Percentiles rank a stretch among this genome's conserved stretches.
phyloP scores from a whole-genome alignment of 768 basidiomycete species.

The Ramaria rubella region DNA sequence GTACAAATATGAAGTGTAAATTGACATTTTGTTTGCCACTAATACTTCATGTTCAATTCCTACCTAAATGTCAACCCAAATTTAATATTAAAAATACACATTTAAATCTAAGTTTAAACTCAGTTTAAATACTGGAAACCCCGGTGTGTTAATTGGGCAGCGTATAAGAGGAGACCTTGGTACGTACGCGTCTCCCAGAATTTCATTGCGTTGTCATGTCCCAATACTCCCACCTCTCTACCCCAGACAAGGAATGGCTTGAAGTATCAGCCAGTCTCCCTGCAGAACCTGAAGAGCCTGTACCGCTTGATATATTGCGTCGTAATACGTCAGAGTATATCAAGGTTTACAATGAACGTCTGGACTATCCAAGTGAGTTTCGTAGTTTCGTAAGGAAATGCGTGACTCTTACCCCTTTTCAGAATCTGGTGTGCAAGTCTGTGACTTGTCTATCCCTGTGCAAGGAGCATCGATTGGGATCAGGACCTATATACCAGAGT shows the following conservation, averaged over 20 bases:
- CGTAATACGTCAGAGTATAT: background rate
- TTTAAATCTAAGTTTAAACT: no score
- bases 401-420: background rate
- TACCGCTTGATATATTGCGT: background rate
- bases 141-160: no score
- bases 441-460: background rate
- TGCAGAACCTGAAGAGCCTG: background rate
- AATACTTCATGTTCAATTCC: no score
- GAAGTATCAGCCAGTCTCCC: background rate
- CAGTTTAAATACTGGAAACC: no score
- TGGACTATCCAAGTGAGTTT: background rate
- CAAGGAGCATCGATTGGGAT: background rate
- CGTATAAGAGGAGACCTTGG: no score
- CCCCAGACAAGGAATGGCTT: constrained; percentile 3
- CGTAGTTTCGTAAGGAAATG: background rate
- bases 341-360: background rate
- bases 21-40: no score
- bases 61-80: no score
- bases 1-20: no score
- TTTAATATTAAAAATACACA: no score
- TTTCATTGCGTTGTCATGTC: no score
- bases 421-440: background rate
- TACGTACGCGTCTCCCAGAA: no score
- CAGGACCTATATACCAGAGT: background rate
- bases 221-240: background rate